These are phyloP conservation scores for Aphanomyces invadans DNA, from an alignment of 352 stramenopile species.

Conservation along the genomic window DNA sequence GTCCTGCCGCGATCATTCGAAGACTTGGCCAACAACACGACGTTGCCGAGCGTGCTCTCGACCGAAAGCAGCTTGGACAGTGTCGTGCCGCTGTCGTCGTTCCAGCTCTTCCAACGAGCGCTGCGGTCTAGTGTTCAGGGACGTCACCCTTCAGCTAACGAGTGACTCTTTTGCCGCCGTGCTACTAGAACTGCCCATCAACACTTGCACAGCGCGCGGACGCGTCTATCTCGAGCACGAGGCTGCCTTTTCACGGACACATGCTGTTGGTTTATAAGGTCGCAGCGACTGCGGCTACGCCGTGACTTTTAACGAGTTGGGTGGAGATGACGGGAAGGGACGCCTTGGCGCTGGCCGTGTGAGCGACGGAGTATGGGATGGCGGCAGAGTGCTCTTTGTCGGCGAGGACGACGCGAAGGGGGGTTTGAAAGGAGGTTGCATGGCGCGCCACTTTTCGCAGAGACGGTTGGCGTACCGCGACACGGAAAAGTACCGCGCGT, in stretches of 20 bases:
- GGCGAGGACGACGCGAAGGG: neutral
- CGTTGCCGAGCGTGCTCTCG: neutral
- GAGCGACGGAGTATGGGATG: neutral
- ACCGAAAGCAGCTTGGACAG: slow-evolving; percentile 1
- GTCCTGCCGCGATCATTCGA: slow-evolving; percentile 1
- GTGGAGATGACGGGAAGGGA: no score
- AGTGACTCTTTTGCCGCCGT: no score
- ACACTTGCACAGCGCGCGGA: no score
- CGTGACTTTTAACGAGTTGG: no score
- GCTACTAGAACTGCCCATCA: no score
- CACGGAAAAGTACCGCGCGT: slow-evolving; percentile 22
- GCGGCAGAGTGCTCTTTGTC: neutral
- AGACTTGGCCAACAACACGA: neutral
- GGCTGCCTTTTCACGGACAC: no score
- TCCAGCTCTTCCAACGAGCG: slow-evolving; percentile 19
- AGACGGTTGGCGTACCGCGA: slow-evolving; percentile 24
- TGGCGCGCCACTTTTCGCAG: slow-evolving; percentile 22
- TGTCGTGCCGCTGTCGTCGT: slow-evolving; percentile 6
- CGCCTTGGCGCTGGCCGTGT: no score
- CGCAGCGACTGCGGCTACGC: no score
- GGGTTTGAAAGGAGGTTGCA: neutral
- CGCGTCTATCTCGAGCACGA: no score
- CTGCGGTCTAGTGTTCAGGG: no score
- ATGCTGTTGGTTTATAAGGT: no score
- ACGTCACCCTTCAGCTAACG: no score